Conservation (phyloP, 371 early-diverging fungal genomes). For the Lichtheimia corymbifera region DNA sequence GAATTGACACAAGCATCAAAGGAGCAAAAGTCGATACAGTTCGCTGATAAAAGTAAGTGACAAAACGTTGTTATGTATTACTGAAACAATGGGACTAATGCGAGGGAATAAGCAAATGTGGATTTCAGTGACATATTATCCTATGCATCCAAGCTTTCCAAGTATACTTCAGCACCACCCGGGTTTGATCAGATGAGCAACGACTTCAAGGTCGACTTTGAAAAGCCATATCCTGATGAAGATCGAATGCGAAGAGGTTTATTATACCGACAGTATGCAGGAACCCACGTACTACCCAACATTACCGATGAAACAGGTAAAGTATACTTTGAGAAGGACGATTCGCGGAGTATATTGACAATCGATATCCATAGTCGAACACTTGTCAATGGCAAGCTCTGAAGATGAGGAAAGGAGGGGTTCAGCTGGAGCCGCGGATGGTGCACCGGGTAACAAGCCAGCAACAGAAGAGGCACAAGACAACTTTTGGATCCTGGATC, state of each 20-base stretch:
- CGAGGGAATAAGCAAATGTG: conserved; percentile 33
- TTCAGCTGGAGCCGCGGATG: not conserved
- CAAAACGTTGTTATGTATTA: not conserved
- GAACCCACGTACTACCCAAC: conserved; percentile 14
- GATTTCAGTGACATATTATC: conserved; percentile 50
- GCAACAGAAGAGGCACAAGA: conserved; percentile 33
- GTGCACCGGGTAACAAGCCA: conserved; percentile 13
- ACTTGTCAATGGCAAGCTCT: conserved; percentile 39
- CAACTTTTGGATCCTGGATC: conserved; percentile 51
- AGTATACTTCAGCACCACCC: conserved; percentile 53
- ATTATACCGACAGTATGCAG: conserved; percentile 45
- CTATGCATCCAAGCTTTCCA: conserved; percentile 45
- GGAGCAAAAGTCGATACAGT: conserved; percentile 37
- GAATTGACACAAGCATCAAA: conserved; percentile 31
- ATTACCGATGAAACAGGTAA: conserved; percentile 22
- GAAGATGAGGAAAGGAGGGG: conserved; percentile 21
- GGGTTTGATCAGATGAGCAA: conserved; percentile 42
- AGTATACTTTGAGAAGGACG: conserved; percentile 2
- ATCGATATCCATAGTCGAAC: conserved; percentile 30
- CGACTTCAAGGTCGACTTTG: conserved; percentile 45
- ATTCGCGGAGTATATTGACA: not conserved
- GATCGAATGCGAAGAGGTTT: conserved; percentile 49
- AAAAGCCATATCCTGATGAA: conserved; percentile 58
- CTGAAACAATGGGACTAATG: not conserved
- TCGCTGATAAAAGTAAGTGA: conserved; percentile 36